These are phyloP conservation scores for Nemania diffusa DNA, from an alignment of 2,329 filamentous ascomycete species.

Conservation along the genomic window DNA sequence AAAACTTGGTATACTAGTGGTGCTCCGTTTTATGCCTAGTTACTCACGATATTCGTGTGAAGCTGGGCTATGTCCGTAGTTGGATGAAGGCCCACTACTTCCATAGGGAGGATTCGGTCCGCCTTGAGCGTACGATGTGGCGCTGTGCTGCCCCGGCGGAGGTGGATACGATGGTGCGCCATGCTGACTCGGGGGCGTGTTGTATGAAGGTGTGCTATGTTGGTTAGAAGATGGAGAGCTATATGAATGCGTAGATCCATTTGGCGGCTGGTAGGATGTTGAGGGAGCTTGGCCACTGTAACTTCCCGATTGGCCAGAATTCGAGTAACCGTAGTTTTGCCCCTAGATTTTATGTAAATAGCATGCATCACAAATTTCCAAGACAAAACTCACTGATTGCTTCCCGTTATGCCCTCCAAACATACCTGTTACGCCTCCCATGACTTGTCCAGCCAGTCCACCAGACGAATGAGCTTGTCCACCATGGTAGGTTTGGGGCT, in stretches of 20 bases:
- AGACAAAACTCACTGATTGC: constrained; percentile 51
- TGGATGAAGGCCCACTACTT: constrained; percentile 39
- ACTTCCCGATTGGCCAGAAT: constrained; percentile 61
- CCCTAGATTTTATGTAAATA: constrained; percentile 49
- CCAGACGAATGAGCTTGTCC: constrained; percentile 53
- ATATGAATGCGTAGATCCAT: constrained; percentile 45
- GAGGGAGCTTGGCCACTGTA: constrained; percentile 73
- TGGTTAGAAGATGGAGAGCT: constrained; percentile 45
- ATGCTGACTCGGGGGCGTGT: constrained; percentile 41
- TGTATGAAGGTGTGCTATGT: constrained; percentile 44
- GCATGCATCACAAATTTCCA: neutral
- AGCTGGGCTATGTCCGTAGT: constrained; percentile 47
- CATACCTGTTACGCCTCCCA: constrained; percentile 64
- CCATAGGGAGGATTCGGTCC: constrained; percentile 42
- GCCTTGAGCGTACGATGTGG: constrained; percentile 40
- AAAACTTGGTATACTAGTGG: neutral
- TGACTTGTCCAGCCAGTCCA: constrained; percentile 63
- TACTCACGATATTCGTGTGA: constrained; percentile 48
- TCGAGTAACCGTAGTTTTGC: constrained; percentile 72
- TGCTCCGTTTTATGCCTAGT: constrained; percentile 7
- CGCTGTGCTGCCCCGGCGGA: constrained; percentile 37
- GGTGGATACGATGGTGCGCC: constrained; percentile 39
- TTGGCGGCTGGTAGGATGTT: constrained; percentile 64
- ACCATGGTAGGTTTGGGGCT: constrained; percentile 49
- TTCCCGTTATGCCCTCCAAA: constrained; percentile 61